Percentiles rank a stretch among this genome's conserved stretches.
Conservation (phyloP, 176 grass and related monocot species). For the maize (Zea mays) region DNA sequence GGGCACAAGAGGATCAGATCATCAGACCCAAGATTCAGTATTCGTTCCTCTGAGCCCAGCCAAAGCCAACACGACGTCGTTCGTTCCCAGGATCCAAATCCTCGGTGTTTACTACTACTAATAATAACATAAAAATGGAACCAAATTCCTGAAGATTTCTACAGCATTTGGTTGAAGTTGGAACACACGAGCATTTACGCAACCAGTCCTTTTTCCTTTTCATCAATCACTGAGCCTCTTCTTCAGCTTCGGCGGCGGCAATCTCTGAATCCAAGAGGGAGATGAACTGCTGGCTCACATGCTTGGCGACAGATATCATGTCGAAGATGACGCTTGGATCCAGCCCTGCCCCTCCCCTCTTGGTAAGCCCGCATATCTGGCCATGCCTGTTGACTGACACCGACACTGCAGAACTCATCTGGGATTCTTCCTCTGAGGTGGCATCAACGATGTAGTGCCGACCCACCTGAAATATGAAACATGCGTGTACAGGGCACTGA, state of each 20-base stretch:
- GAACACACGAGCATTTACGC: neutral
- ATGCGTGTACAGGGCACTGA: neutral
- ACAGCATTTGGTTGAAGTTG: neutral
- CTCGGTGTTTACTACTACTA: no score
- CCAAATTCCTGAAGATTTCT: no score
- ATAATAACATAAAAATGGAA: no score
- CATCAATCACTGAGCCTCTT: constrained; percentile 36
- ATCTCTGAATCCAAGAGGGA: constrained; percentile 4
- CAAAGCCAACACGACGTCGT: no score
- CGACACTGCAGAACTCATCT: neutral
- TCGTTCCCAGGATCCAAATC: no score
- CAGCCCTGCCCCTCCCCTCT: neutral
- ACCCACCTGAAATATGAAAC: constrained; percentile 49
- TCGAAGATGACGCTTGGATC: constrained; percentile 45
- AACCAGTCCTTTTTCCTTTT: neutral
- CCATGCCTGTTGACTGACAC: neutral
- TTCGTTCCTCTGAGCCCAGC: no score
- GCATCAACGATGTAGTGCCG: constrained; percentile 29
- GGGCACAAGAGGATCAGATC: no score
- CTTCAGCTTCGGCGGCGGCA: constrained; percentile 47
- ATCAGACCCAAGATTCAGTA: no score
- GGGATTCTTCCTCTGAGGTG: neutral
- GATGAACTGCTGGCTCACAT: constrained; percentile 62
- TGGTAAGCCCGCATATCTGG: neutral
- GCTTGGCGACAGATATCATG: constrained; percentile 82